Conservation (phyloP, 257 asterid genomes). For the Capsicum pubescens region DNA sequence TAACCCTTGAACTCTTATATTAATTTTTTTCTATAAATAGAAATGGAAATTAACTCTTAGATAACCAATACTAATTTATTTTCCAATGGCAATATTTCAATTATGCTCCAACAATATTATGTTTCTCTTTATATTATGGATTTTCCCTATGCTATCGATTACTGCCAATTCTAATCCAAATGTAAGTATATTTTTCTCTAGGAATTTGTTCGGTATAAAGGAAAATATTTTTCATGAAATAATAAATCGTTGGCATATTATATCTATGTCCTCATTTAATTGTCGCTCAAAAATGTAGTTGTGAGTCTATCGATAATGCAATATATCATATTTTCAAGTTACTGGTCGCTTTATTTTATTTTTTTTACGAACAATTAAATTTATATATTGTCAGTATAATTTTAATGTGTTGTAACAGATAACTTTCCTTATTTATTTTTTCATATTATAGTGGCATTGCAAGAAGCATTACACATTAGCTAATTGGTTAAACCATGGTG, state of each 20-base stretch:
- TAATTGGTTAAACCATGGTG: conserved; percentile 63
- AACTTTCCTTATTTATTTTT: background rate
- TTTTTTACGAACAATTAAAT: no score
- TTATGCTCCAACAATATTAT: conserved; percentile 10
- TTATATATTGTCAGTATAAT: no score
- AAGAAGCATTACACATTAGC: background rate
- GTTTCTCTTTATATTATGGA: background rate
- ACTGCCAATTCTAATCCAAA: background rate
- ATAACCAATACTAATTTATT: background rate
- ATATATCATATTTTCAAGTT: no score
- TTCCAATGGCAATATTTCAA: background rate
- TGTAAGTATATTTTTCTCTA: background rate
- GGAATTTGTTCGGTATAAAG: no score
- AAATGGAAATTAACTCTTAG: background rate
- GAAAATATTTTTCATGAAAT: background rate
- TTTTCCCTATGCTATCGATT: background rate
- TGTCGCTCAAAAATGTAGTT: conserved; percentile 28
- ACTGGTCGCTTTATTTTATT: no score
- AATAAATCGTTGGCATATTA: no score
- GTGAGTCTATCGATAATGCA: background rate
- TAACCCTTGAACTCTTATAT: background rate
- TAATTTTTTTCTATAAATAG: background rate
- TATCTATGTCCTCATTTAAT: background rate
- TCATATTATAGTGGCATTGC: background rate
- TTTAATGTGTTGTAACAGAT: background rate